Evolutionary conservation across 805 yeast genomes (phyloP).

Genomic region (Zygoascus ofunaensis): DNA sequence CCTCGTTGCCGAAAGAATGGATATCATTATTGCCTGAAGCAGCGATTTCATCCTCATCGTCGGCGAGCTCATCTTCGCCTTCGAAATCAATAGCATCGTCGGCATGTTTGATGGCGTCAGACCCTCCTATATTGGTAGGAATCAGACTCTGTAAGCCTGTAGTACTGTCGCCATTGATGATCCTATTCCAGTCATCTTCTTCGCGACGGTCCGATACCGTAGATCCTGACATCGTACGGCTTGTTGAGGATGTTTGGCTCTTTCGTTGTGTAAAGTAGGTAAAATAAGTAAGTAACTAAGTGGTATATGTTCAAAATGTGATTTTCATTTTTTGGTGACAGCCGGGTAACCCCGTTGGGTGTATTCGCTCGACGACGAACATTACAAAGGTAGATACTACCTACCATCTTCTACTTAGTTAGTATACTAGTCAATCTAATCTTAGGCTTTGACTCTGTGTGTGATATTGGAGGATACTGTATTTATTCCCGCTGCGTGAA

Average conservation of each 20-base stretch:
- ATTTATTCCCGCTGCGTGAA: too few relatives aligned
- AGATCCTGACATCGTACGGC: background rate
- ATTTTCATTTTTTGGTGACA: too few relatives aligned
- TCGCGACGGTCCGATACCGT: constrained; percentile 13
- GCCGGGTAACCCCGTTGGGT: too few relatives aligned
- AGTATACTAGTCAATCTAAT: too few relatives aligned
- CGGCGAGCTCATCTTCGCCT: constrained; percentile 91
- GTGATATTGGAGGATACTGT: too few relatives aligned
- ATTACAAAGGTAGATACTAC: too few relatives aligned
- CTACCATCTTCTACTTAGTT: background rate
- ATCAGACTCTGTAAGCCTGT: constrained; percentile 22
- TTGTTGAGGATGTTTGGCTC: too few relatives aligned
- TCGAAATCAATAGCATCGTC: constrained; percentile 92
- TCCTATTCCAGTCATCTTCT: constrained; percentile 27
- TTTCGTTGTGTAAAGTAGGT: too few relatives aligned
- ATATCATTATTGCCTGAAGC: background rate
- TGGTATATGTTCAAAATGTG: too few relatives aligned
- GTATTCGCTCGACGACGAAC: too few relatives aligned
- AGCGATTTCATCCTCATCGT: constrained; percentile 50
- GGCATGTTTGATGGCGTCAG: constrained; percentile 60
- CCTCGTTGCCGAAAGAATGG: constrained; percentile 25
- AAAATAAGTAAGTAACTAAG: too few relatives aligned
- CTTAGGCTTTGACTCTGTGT: too few relatives aligned
- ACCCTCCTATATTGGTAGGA: constrained; percentile 31
- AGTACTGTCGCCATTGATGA: constrained; percentile 20